phyloP scores from a whole-genome alignment of 2,329 filamentous ascomycete genomes.

The Xylaria polymorpha region DNA sequence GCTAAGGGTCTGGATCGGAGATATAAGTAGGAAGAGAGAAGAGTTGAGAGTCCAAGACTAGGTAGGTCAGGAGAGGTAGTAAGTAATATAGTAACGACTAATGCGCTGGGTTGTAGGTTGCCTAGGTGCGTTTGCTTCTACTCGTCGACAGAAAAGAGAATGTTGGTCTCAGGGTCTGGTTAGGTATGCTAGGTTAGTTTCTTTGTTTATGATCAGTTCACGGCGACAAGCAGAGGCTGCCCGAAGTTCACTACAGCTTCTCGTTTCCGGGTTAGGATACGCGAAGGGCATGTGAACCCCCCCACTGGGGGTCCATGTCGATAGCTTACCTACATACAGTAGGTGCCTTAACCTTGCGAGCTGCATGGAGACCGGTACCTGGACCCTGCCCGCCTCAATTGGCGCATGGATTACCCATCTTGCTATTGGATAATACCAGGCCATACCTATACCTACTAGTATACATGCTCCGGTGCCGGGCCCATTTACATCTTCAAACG shows the following conservation, averaged over 20 bases:
- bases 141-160: neutral
- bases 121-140: conserved; percentile 3
- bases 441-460: too few species aligned
- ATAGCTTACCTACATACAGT: conserved; percentile 1
- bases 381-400: neutral
- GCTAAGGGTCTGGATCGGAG: neutral
- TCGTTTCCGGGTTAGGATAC: neutral
- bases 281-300: conserved; percentile 18
- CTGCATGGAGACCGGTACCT: neutral
- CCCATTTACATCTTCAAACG: neutral
- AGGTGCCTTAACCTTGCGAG: too few species aligned
- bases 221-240: neutral
- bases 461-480: conserved; percentile 14
- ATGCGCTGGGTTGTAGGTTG: neutral
- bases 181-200: neutral
- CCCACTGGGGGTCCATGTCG: conserved; percentile 13
- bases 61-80: neutral
- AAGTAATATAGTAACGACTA: neutral
- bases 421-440: conserved; percentile 18
- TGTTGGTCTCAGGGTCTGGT: neutral
- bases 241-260: conserved; percentile 8
- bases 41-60: neutral
- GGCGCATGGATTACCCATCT: neutral
- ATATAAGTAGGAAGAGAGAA: neutral
- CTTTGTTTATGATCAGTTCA: conserved; percentile 8